Evolutionary conservation across 2,329 filamentous ascomycete genomes (phyloP).

Genomic region (Paradendryphiella salina): DNA sequence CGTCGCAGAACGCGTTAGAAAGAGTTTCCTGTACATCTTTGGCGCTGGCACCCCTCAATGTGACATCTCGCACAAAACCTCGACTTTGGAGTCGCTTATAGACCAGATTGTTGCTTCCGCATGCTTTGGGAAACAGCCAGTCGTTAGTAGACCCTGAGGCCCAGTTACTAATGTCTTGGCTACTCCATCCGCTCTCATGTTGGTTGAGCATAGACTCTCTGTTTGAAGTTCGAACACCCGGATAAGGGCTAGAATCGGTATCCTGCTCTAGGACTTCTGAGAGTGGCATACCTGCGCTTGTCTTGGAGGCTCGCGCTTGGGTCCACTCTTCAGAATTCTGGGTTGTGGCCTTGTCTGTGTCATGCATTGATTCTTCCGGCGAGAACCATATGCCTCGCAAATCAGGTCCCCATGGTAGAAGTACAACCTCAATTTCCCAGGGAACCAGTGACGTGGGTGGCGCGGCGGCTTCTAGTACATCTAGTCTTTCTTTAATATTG

Average conservation of each 20-base stretch:
- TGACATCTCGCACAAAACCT: constrained; percentile 68
- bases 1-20: constrained; percentile 62
- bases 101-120: constrained; percentile 63
- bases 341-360: constrained; percentile 41
- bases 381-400: constrained; percentile 59
- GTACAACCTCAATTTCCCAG: constrained; percentile 76
- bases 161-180: constrained; percentile 55
- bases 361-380: constrained; percentile 46
- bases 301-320: constrained; percentile 35
- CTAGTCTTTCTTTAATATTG: constrained; percentile 53
- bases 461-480: constrained; percentile 60
- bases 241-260: constrained; percentile 32
- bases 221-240: constrained; percentile 13
- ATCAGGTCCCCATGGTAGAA: constrained; percentile 68
- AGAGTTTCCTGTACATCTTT: constrained; percentile 69
- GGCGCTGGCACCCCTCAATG: constrained; percentile 65
- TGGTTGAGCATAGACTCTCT: constrained; percentile 29
- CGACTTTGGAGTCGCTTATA: constrained; percentile 75
- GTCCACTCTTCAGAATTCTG: constrained; percentile 55
- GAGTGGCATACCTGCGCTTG: constrained; percentile 10
- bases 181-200: constrained; percentile 54
- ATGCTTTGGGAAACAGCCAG: constrained; percentile 71
- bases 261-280: constrained; percentile 17
- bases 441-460: constrained; percentile 65
- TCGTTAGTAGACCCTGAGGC: constrained; percentile 53